These are phyloP conservation scores for Pseudozyma thailandica DNA, from an alignment of 1,284 basidiomycete species.

Conservation along the genomic window DNA sequence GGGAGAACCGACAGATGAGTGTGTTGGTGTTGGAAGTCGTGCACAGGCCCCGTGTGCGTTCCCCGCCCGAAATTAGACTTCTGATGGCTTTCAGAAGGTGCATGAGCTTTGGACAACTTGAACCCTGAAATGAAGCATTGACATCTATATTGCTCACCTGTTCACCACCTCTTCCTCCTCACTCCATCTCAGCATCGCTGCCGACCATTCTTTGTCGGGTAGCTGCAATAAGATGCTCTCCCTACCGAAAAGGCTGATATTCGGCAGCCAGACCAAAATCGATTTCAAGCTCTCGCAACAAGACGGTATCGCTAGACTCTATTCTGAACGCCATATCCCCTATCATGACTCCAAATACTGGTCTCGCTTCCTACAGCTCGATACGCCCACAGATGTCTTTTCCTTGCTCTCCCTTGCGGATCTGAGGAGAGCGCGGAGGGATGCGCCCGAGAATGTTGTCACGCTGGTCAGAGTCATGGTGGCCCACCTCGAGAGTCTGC, in stretches of 20 bases:
- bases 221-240: slow-evolving; percentile 27
- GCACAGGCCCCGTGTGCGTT: background rate
- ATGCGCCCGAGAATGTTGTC: slow-evolving; percentile 60
- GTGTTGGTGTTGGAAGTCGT: slow-evolving; percentile 1
- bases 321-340: slow-evolving; percentile 56
- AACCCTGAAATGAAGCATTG: background rate
- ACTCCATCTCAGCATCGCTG: background rate
- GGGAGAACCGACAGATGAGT: background rate
- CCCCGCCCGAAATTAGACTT: background rate
- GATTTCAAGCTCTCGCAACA: slow-evolving; percentile 37
- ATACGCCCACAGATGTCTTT: slow-evolving; percentile 55
- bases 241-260: slow-evolving; percentile 43
- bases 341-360: slow-evolving; percentile 59
- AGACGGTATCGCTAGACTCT: slow-evolving; percentile 59
- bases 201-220: background rate
- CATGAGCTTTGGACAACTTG: background rate
- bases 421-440: slow-evolving; percentile 42
- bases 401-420: slow-evolving; percentile 52
- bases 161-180: background rate
- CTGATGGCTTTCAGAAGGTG: background rate
- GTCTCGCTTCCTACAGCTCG: slow-evolving; percentile 53
- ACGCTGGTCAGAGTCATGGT: slow-evolving; percentile 60
- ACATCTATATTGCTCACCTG: background rate
- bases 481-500: slow-evolving; percentile 61
- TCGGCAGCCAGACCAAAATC: slow-evolving; percentile 43